These are phyloP conservation scores for Huntiella bhutanensis DNA, from an alignment of 2,329 filamentous ascomycete genomes.

Conservation along the genomic window DNA sequence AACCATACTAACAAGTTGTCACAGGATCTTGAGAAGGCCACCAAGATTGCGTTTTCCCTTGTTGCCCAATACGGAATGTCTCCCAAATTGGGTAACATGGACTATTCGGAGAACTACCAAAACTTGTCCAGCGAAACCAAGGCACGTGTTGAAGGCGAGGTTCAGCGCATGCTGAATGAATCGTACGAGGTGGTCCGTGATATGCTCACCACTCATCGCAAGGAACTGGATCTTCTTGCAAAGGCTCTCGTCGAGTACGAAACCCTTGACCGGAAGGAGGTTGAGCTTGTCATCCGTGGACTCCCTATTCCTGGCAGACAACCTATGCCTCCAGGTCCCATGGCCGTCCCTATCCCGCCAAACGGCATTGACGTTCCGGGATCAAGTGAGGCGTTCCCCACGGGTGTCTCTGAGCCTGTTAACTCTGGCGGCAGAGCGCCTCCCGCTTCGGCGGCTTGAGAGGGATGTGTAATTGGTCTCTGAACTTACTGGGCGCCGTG, in stretches of 20 bases:
- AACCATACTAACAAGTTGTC: slow-evolving; percentile 15
- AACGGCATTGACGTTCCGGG: slow-evolving; percentile 8
- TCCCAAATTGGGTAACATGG: slow-evolving; percentile 68
- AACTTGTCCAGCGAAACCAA: slow-evolving; percentile 73
- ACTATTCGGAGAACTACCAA: slow-evolving; percentile 64
- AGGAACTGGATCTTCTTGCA: slow-evolving; percentile 73
- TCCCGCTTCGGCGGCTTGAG: slow-evolving; percentile 7
- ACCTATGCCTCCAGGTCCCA: slow-evolving; percentile 32
- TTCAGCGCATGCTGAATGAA: slow-evolving; percentile 67
- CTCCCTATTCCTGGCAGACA: slow-evolving; percentile 56
- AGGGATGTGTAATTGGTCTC: not conserved
- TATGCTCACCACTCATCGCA: slow-evolving; percentile 54
- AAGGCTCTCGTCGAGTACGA: slow-evolving; percentile 88
- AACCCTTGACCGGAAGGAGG: slow-evolving; percentile 73
- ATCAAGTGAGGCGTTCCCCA: slow-evolving; percentile 10
- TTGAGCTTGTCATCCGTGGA: slow-evolving; percentile 73
- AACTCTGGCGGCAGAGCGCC: slow-evolving; percentile 7
- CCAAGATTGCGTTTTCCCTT: slow-evolving; percentile 67
- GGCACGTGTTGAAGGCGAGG: slow-evolving; percentile 70
- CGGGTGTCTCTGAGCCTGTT: slow-evolving; percentile 1
- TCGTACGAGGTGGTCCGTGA: slow-evolving; percentile 54
- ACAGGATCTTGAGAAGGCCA: slow-evolving; percentile 70
- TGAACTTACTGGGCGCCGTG: not conserved
- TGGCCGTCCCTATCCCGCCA: slow-evolving; percentile 27
- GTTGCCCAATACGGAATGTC: slow-evolving; percentile 85